Conservation (phyloP, 148 eudicot genomes). For the Silene latifolia region DNA sequence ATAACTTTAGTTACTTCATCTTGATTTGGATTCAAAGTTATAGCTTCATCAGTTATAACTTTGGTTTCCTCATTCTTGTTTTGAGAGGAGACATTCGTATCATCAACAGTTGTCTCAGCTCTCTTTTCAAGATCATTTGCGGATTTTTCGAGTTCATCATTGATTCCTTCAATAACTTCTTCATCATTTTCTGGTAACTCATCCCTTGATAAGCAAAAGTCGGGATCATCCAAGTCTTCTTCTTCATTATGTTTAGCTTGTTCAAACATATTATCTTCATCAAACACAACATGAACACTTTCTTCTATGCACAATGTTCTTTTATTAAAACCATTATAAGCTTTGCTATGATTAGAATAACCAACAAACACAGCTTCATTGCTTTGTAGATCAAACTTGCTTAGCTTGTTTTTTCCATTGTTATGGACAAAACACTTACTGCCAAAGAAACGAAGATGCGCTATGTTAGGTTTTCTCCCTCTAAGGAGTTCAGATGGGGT, state of each 20-base stretch:
- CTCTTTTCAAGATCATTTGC: no score
- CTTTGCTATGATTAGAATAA: background rate
- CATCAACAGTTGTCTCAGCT: no score
- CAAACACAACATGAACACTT: background rate
- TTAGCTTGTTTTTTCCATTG: background rate
- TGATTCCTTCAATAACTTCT: background rate
- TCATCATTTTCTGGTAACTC: background rate
- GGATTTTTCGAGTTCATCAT: no score
- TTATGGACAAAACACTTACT: background rate
- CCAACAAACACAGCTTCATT: background rate
- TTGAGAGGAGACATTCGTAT: no score
- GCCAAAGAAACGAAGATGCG: background rate
- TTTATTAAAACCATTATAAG: background rate
- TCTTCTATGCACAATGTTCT: background rate
- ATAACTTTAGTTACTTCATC: no score
- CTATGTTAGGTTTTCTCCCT: background rate
- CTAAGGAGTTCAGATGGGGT: background rate
- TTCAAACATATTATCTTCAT: no score
- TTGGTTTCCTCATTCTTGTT: no score
- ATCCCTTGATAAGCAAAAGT: no score
- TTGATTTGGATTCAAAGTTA: no score
- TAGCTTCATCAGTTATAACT: no score
- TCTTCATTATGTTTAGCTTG: no score
- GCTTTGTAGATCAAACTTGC: background rate
- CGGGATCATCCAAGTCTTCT: no score